Base-by-base conservation (phyloP, 2,329 filamentous ascomycete genomes). In the Fusarium acutatum region DNA sequence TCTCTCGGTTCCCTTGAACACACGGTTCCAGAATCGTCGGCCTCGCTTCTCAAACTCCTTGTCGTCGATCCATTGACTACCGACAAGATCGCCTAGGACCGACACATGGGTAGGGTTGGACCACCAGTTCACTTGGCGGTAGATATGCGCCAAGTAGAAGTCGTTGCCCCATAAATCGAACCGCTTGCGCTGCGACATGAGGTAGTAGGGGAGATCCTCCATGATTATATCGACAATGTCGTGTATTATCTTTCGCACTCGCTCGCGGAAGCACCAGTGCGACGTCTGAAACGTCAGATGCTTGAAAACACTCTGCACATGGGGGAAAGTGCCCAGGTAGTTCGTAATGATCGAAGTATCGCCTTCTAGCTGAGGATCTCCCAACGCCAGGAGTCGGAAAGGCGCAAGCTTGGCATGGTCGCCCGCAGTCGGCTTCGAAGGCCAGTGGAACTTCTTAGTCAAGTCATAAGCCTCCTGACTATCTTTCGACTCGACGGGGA, bases 161-260 rank as follows among this genome's bases (percentile, higher is more conserved):
- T 99, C 96, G 82, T 99, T 99, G 8, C 96, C 96, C 78, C 95
- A 89, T 5, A 98, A 88, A 82, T 99, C 96, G 75, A 99, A 82
- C 24, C 89, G 88, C 84, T 99, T 99, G 73, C 94, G 89, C 57
- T 88, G 84, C 3, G 91, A 91, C 74, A 91, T 86, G 56, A 95
- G 75, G 24, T 91, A 86, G 74, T 89, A 88, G 12, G 90, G 91
- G 5, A 95, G 83, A 80, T 97, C 95, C 64, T 92, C 87, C 67
- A 89, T 85, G 72, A 87, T 85, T 38, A 94, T 82, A 73, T 92
- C 90, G 61, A 92, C 82, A 1, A 88, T 67, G 69, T 91, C 89
- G 80, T 92, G 90, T 17, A 88, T 80, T 52, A 84, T 83, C 77
- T 86, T 84, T 40, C 87, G 86, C 6, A 89, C 60, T 60, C 89